These are phyloP conservation scores for Gossypium ekmanianum DNA, from an alignment of 345 rosid genomes.

Conservation along the genomic window DNA sequence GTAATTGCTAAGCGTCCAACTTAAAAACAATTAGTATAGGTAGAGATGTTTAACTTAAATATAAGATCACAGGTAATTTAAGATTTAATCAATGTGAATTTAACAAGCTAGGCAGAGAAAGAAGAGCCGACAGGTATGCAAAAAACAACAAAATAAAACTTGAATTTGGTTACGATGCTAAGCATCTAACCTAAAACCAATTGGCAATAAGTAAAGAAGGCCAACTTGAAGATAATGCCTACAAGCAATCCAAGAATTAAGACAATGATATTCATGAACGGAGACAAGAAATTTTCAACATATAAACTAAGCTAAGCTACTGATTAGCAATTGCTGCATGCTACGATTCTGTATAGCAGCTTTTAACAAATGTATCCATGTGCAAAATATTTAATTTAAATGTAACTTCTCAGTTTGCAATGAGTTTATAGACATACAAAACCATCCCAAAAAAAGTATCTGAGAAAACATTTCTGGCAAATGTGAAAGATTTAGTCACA, in stretches of 20 bases:
- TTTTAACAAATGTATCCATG: neutral
- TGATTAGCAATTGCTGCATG: neutral
- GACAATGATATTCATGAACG: neutral
- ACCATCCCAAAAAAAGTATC: neutral
- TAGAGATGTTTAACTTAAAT: neutral
- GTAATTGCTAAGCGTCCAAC: neutral
- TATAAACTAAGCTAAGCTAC: neutral
- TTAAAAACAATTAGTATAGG: neutral
- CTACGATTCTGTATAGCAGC: neutral
- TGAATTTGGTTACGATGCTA: neutral
- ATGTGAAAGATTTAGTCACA: conserved; percentile 5
- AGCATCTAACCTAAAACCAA: neutral
- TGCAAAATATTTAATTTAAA: neutral
- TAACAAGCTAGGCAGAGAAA: neutral
- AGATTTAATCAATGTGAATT: neutral
- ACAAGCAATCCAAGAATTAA: neutral
- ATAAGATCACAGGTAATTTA: neutral
- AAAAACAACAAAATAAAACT: neutral
- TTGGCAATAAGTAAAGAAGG: neutral
- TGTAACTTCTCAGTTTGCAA: neutral
- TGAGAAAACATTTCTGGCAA: neutral
- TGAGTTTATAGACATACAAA: neutral
- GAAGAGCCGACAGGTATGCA: neutral
- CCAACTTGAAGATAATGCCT: neutral
- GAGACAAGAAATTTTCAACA: neutral